Conservation (phyloP, 345 rosid species). For the Syzygium oleosum region DNA sequence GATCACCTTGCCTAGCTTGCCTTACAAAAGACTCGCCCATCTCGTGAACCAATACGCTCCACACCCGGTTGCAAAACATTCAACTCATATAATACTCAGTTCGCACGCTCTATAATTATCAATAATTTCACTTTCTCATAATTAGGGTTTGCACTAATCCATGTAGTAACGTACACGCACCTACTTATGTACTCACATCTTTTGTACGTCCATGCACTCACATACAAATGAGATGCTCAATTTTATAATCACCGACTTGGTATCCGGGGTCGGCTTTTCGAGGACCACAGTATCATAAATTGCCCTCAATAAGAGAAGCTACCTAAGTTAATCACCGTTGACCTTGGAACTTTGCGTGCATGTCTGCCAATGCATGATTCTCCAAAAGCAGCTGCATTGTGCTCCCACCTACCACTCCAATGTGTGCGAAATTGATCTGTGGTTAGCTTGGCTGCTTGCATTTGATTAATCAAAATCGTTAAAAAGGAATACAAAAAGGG, state of each 20-base stretch:
- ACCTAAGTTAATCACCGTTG: not conserved
- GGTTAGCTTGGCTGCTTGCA: not conserved
- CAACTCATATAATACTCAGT: not conserved
- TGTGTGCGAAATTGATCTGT: not conserved
- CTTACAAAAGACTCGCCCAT: not conserved
- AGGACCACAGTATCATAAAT: not conserved
- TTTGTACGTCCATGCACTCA: not conserved
- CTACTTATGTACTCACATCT: not conserved
- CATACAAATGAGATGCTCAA: not conserved
- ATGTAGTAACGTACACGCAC: not conserved
- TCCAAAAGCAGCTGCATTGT: not conserved
- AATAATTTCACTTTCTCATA: not conserved
- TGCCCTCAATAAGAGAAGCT: not conserved
- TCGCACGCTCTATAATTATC: not conserved
- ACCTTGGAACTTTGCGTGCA: not conserved
- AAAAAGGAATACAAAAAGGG: not conserved
- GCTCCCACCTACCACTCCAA: not conserved
- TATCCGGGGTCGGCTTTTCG: not conserved
- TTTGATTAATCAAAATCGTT: not conserved
- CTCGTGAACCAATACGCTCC: not conserved
- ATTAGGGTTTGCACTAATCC: not conserved
- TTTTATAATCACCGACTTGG: not conserved
- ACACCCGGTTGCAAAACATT: not conserved
- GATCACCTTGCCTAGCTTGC: not conserved
- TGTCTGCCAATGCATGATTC: not conserved